Base-by-base conservation (phyloP, 2,329 filamentous ascomycete species). In the Pseudonectria foliicola region DNA sequence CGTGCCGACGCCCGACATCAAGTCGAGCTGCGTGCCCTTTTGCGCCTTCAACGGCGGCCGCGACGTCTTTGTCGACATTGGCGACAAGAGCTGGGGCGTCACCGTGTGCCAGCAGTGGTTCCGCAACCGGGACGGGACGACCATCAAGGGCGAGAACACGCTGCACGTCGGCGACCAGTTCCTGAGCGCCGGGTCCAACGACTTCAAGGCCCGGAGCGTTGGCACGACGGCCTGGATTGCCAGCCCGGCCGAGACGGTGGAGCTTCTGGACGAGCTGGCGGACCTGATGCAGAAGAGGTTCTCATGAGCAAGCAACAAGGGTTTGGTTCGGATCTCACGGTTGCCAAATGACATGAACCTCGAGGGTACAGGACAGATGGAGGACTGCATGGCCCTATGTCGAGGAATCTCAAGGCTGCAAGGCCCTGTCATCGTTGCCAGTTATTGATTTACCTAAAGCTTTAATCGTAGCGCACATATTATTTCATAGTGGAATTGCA, bases 11-110 rank as follows among this genome's bases (percentile, higher is more conserved):
- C 46, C 42, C 28, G 37, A 40, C 39, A 48, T 33, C 27, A 38
- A 49, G 46, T 49, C 50, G 16, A 50, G 53, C 6, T 48, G 56
- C 15, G 66, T 98, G 23, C 92, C 92, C 1, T 98, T 96, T 56
- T 98, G 92, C 57, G 92, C 92, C 14, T 98, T 98, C 69, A 98
- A 98, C 60, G 92, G 90, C 35, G 92, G 92, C 10, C 90, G 92
- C 43, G 92, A 98, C 59, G 88, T 96, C 27, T 98, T 98, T 62
- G 89, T 98, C 35, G 92, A 98, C 59, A 95, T 98, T 54, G 92
- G 92, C 37, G 92, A 98, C 65, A 98, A 98, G 66, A 88, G 82
- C 34, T 94, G 89, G 84, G 92, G 92, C 45, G 92, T 98, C 3
- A 73, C 85, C 24, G 87, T 89, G 4, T 95, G 89, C 57, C 92